phyloP scores from a whole-genome alignment of 768 basidiomycete species.

The Tephrocybe sp. region DNA sequence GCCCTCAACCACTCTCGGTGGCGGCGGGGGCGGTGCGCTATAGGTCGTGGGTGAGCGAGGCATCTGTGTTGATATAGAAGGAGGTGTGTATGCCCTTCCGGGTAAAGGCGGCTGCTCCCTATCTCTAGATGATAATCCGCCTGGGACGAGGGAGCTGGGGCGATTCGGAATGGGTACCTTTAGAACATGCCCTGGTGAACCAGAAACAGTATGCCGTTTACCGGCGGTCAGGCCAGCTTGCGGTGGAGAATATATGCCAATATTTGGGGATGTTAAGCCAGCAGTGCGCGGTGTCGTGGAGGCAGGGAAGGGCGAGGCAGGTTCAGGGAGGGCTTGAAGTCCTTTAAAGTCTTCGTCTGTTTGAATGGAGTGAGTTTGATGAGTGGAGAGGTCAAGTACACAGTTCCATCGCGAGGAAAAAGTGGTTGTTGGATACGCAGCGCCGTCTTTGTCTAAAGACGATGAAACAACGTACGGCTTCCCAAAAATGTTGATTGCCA shows the following conservation, averaged over 20 bases:
- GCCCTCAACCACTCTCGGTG: slow-evolving; percentile 10
- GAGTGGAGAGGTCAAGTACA: slow-evolving; percentile 67
- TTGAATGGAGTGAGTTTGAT: slow-evolving; percentile 29
- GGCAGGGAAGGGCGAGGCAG: slow-evolving; percentile 75
- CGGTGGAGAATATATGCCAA: slow-evolving; percentile 19
- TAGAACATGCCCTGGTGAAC: slow-evolving; percentile 27
- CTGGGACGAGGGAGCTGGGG: slow-evolving; percentile 19
- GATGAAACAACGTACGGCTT: slow-evolving; percentile 51
- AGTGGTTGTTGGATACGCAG: slow-evolving; percentile 60
- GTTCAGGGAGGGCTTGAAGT: slow-evolving; percentile 61
- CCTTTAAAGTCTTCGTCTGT: slow-evolving; percentile 29
- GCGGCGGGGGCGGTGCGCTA: slow-evolving; percentile 39
- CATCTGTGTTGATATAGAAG: slow-evolving; percentile 32
- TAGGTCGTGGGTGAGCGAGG: slow-evolving; percentile 56
- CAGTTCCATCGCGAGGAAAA: slow-evolving; percentile 93
- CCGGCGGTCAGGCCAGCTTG: slow-evolving; percentile 47
- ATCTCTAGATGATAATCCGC: slow-evolving; percentile 15
- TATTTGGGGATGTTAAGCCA: slow-evolving; percentile 16
- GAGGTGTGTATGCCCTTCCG: slow-evolving; percentile 29
- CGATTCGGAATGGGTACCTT: slow-evolving; percentile 17
- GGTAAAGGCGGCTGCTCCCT: slow-evolving; percentile 23
- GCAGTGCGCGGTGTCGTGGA: slow-evolving; percentile 25
- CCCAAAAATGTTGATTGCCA: slow-evolving; percentile 77
- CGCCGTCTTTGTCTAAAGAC: slow-evolving; percentile 17
- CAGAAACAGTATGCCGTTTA: slow-evolving; percentile 54